These are phyloP conservation scores for Penicillium concentricum DNA, from an alignment of 2,329 filamentous ascomycete genomes.

Conservation along the genomic window DNA sequence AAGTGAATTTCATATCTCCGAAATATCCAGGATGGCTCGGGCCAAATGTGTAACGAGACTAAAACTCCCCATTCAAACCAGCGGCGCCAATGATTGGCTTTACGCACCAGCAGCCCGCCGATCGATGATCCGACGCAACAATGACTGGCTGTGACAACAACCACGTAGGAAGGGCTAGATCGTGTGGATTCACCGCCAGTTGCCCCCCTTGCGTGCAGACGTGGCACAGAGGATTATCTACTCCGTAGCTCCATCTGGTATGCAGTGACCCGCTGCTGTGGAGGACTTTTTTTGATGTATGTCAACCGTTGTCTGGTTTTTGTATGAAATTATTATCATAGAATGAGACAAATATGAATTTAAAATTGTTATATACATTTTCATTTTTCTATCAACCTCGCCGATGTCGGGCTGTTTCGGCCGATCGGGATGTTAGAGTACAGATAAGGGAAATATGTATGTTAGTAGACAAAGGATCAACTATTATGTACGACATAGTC, in stretches of 20 bases:
- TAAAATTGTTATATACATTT: neutral
- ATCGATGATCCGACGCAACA: constrained; percentile 27
- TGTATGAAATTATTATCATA: neutral
- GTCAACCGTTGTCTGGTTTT: neutral
- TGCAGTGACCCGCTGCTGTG: constrained; percentile 1
- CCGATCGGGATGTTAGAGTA: too few species aligned
- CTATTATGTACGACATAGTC: constrained; percentile 4
- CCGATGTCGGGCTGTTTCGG: constrained; percentile 1
- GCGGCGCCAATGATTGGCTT: constrained; percentile 4
- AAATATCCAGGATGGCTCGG: constrained; percentile 16
- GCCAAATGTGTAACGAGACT: constrained; percentile 25
- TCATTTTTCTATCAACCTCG: neutral
- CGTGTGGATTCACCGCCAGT: constrained; percentile 29
- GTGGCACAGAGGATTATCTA: constrained; percentile 15
- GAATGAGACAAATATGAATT: neutral
- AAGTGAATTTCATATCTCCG: constrained; percentile 8
- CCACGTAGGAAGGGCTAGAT: constrained; percentile 27
- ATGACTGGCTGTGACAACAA: constrained; percentile 24
- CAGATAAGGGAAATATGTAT: neutral
- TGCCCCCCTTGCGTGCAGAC: constrained; percentile 24
- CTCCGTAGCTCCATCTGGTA: neutral
- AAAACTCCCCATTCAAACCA: neutral
- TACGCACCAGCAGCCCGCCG: constrained; percentile 21
- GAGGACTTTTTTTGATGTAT: neutral
- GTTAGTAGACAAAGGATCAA: too few species aligned